Evolutionary conservation across 441 rosid species (phyloP), one percentile per base, ranked within the genome.

Genomic region (Jatropha podagrica): DNA sequence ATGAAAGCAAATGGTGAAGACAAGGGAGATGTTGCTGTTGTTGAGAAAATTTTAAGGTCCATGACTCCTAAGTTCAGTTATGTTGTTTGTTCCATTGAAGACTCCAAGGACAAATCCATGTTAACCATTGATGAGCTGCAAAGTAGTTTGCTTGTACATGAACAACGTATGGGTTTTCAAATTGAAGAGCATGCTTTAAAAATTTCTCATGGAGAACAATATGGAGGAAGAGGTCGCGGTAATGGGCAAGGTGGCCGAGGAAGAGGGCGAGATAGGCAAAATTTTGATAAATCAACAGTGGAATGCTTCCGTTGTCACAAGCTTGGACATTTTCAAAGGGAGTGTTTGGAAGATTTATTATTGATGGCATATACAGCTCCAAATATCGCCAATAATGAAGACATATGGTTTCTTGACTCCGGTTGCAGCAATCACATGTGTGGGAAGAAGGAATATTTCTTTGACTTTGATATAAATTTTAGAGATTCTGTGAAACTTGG

Each of bases 221-320:
- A 4, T 0, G 11, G 32, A 40, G 65, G 44, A 74, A 41, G 46
- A 58, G 77, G 71, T 14, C 26, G 32, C 0, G 54, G 70, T 0
- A 4, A 20, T 38, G 64, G 64, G 18, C 15, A 37, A 1, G 0
- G 38, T 26, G 76, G 23, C 0, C 11, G 26, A 2, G 60, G 60
- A 55, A 17, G 26, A 81, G 60, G 60, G 18, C 0, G 26, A 81
- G 15, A 13, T 14, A 13, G 38, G 37, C 0, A 56, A 44, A 0
- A 66, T 6, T 0, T 14, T 56, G 5, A 74, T 12, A 75, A 51
- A 8, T 41, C 74, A 11, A 55, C 18, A 0, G 18, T 77, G 1
- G 68, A 81, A 3, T 81, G 81, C 2, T 77, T 52, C 11, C 9
- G 2, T 1, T 56, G 65, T 40, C 54, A 77, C 5, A 77, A 77